Conservation (phyloP, 1,284 basidiomycete genomes). For the Irpex sp. region DNA sequence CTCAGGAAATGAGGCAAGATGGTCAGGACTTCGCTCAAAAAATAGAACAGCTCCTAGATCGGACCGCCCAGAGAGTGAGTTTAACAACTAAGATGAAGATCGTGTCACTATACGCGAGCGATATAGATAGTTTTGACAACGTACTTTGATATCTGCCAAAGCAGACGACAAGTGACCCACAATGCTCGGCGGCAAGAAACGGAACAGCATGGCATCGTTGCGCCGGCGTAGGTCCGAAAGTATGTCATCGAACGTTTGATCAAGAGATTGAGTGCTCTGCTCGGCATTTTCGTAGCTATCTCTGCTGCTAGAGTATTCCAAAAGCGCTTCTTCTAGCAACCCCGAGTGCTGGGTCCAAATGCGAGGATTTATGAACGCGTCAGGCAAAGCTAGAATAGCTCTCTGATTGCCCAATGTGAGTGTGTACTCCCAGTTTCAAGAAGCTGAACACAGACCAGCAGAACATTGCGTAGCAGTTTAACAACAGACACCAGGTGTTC, state of each 20-base stretch:
- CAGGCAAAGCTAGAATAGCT: conserved; percentile 60
- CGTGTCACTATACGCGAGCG: neutral
- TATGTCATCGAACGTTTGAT: conserved; percentile 43
- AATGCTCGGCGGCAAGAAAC: conserved; percentile 56
- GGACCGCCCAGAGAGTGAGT: conserved; percentile 73
- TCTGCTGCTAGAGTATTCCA: conserved; percentile 31
- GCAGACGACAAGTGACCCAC: conserved; percentile 37
- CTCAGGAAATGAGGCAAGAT: conserved; percentile 47
- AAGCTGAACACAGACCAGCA: conserved; percentile 45
- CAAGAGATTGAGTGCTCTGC: conserved; percentile 39
- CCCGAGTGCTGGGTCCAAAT: conserved; percentile 55
- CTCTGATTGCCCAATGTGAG: conserved; percentile 37
- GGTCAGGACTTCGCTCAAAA: conserved; percentile 49
- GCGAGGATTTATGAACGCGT: conserved; percentile 72
- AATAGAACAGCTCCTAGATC: conserved; percentile 62
- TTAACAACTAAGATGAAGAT: conserved; percentile 57
- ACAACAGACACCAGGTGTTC: conserved; percentile 58
- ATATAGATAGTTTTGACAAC: neutral
- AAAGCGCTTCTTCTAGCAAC: conserved; percentile 44
- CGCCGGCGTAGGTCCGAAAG: conserved; percentile 59
- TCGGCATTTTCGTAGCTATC: conserved; percentile 25
- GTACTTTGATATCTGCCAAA: conserved; percentile 60
- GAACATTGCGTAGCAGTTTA: conserved; percentile 45
- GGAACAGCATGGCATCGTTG: conserved; percentile 78
- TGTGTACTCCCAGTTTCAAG: neutral